Base-by-base conservation (phyloP, 495 filamentous ascomycete genomes). In the Chaetomium fimeti region DNA sequence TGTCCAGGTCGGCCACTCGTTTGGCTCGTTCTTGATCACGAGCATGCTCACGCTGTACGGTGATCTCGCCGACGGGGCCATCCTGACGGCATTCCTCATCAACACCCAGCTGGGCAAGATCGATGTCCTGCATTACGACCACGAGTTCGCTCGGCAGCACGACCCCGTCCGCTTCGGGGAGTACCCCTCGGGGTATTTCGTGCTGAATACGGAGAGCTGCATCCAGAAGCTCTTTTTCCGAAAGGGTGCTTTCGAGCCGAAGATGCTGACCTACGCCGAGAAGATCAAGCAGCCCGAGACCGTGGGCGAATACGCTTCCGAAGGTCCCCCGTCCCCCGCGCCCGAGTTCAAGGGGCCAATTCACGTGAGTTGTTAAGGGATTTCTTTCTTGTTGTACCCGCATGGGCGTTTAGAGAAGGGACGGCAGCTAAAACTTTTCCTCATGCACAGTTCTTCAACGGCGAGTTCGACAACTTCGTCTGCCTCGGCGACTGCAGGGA, bases 1-100 rank as follows among this genome's bases (percentile, higher is more conserved):
- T 16, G 52, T 55, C 28, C 52, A 55, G 11, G 52, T 55, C 52
- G 52, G 52, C 52, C 52, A 55, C 52, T n/a, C 52, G 52, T 55
- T 32, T 28, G 52, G 52, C 52, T 13, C 52, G 18, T 55, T 6
- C 52, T 15, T 55, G 16, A n/a, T 55, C 28, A 18, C 52, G 3
- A 15, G 32, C 27, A n/a, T 20, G 27, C 29, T 55, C 13, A 9
- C 27, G 5, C 32, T 20, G 52, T 36, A 55, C 52, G 52, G 27
- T 8, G 8, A 13, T 9, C 27, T 55, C 27, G 2, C 52, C 28
- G 52, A 55, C 28, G 52, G 52, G 28, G 52, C 52, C 28, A 20
- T 55, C 52, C 52, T 55, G 16, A 8, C 52, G 27, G 28, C 28
- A 28, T 36, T 55, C 28, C 52, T 55, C 28, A 7, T 36, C 27